Conservation (phyloP, 2,329 filamentous ascomycete species). For the Pseudocercospora crystallina region DNA sequence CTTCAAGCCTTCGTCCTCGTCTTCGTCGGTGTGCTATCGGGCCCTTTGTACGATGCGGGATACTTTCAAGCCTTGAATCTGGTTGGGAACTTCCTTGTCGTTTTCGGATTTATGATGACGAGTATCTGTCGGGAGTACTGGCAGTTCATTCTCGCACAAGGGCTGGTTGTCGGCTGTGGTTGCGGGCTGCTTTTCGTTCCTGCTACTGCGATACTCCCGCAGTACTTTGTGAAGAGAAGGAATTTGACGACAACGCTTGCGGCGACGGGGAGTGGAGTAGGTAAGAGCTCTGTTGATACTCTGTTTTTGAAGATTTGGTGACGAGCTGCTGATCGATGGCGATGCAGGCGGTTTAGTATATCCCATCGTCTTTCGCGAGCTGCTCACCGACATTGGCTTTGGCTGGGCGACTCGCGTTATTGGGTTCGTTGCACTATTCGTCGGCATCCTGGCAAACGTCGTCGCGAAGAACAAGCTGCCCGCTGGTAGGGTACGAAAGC, state of each 20-base stretch:
- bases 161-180: conserved; percentile 8
- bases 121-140: conserved; percentile 9
- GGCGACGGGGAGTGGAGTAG: conserved; percentile 5
- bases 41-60: conserved; percentile 14
- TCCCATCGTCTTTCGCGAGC: conserved; percentile 49
- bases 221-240: conserved; percentile 8
- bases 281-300: not conserved
- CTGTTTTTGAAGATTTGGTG: not conserved
- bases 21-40: conserved; percentile 29
- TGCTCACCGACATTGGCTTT: conserved; percentile 52
- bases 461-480: conserved; percentile 28
- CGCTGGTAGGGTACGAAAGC: conserved; percentile 34
- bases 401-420: conserved; percentile 54
- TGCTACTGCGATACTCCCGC: conserved; percentile 6
- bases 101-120: conserved; percentile 15
- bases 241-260: conserved; percentile 6
- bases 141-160: conserved; percentile 14
- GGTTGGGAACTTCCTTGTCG: conserved; percentile 6
- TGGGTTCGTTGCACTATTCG: conserved; percentile 44
- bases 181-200: conserved; percentile 13
- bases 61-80: conserved; percentile 8
- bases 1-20: conserved; percentile 45
- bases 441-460: not conserved
- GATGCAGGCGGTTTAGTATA: conserved; percentile 54
- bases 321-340: conserved; percentile 43